phyloP scores from a whole-genome alignment of 768 basidiomycete genomes.

The Mycena maculata region DNA sequence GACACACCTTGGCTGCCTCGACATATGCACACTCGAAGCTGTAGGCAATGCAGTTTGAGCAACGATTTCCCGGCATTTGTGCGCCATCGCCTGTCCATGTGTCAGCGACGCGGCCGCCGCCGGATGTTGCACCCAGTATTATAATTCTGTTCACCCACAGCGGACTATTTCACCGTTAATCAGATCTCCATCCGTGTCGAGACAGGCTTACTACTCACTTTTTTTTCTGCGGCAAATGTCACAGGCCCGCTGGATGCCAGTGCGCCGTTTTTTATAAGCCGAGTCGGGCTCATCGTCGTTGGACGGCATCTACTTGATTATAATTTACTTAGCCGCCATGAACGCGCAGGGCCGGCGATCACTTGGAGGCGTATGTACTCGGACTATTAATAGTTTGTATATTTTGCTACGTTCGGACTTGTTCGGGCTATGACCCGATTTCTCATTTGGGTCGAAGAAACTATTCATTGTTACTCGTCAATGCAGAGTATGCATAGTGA shows the following conservation, averaged over 20 bases:
- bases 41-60: slow-evolving; percentile 71
- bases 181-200: too few relatives aligned
- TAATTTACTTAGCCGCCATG: too few relatives aligned
- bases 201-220: slow-evolving; percentile 54
- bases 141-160: too few relatives aligned
- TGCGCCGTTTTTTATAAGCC: slow-evolving; percentile 62
- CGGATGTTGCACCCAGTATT: background rate
- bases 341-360: too few relatives aligned
- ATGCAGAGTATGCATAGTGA: too few relatives aligned
- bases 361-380: too few relatives aligned
- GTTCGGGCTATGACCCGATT: too few relatives aligned
- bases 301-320: background rate
- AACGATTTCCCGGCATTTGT: slow-evolving; percentile 69
- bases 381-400: too few relatives aligned
- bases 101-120: slow-evolving; percentile 19
- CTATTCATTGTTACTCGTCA: too few relatives aligned
- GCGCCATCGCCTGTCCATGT: slow-evolving; percentile 70
- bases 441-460: too few relatives aligned
- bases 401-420: too few relatives aligned
- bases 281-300: slow-evolving; percentile 18
- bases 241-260: slow-evolving; percentile 64
- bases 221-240: slow-evolving; percentile 82
- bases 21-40: slow-evolving; percentile 74
- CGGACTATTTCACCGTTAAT: slow-evolving; percentile 19
- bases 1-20: slow-evolving; percentile 73